Percentiles rank a stretch among this genome's conserved stretches.
phyloP scores from a whole-genome alignment of 495 filamentous ascomycete genomes.

The Arthonia radiata region DNA sequence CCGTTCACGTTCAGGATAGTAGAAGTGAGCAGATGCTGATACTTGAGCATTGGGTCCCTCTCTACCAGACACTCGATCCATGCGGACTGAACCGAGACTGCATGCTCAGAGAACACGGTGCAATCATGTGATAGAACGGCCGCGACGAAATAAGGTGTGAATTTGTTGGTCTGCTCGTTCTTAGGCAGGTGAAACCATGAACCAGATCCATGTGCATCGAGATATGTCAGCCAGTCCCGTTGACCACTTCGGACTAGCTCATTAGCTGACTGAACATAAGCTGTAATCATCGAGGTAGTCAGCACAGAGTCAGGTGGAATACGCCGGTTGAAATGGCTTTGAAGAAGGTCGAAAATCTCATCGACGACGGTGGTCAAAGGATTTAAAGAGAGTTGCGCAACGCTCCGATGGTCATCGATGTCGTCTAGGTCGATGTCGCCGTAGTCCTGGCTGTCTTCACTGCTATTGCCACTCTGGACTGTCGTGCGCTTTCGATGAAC shows the following conservation, averaged over 20 bases:
- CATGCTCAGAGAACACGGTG: constrained; percentile 15
- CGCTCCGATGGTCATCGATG: constrained; percentile 11
- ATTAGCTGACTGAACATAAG: constrained; percentile 14
- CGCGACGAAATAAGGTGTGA: constrained; percentile 34
- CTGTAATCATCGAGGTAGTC: constrained; percentile 31
- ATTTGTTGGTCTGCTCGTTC: constrained; percentile 40
- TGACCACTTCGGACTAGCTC: constrained; percentile 11
- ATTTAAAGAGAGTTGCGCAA: neutral
- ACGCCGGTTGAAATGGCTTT: constrained; percentile 28
- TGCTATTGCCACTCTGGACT: constrained; percentile 4
- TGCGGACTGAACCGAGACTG: constrained; percentile 22
- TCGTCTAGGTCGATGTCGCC: constrained; percentile 37
- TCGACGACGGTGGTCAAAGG: constrained; percentile 8
- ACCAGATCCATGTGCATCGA: constrained; percentile 27
- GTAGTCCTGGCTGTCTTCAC: constrained; percentile 52
- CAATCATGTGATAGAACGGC: constrained; percentile 25
- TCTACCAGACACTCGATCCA: constrained; percentile 42
- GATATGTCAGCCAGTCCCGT: constrained; percentile 31
- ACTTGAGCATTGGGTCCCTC: constrained; percentile 38
- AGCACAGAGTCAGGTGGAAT: constrained; percentile 46
- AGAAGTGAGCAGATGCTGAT: constrained; percentile 35
- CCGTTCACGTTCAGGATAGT: constrained; percentile 25
- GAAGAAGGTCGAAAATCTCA: constrained; percentile 19
- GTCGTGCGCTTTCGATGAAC: constrained; percentile 1
- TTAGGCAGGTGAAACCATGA: constrained; percentile 37